These are phyloP conservation scores for Coniochaeta prunicola DNA, from an alignment of 2,329 filamentous ascomycete genomes.

Conservation along the genomic window DNA sequence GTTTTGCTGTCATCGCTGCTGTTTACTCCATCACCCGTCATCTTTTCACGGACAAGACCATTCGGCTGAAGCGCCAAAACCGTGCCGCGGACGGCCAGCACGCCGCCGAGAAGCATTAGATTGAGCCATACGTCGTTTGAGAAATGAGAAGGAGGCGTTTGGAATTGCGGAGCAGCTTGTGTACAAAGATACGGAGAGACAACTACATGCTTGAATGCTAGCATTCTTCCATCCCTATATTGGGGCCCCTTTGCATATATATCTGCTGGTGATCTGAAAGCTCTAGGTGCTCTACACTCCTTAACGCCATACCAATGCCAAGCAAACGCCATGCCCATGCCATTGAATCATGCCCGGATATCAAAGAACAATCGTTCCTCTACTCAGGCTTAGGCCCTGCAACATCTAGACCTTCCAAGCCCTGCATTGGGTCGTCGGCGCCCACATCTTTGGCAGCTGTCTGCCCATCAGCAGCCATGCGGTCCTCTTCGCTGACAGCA, in stretches of 20 bases:
- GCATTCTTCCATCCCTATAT: neutral
- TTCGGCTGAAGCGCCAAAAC: slow-evolving; percentile 74
- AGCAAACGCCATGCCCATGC: neutral
- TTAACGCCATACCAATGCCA: neutral
- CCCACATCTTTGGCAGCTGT: slow-evolving; percentile 42
- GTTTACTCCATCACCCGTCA: slow-evolving; percentile 77
- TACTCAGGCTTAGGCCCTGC: slow-evolving; percentile 79
- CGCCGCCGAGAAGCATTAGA: slow-evolving; percentile 23
- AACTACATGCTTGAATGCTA: slow-evolving; percentile 3
- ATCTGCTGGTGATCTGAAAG: neutral
- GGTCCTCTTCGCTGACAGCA: slow-evolving; percentile 76
- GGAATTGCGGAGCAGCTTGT: slow-evolving; percentile 3
- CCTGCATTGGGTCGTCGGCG: slow-evolving; percentile 87
- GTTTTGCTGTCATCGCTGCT: slow-evolving; percentile 74
- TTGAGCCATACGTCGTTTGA: neutral
- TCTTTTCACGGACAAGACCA: slow-evolving; percentile 82
- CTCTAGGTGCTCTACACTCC: neutral
- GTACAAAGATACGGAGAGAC: slow-evolving; percentile 4
- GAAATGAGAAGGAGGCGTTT: slow-evolving; percentile 10
- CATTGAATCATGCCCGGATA: slow-evolving; percentile 6
- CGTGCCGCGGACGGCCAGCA: slow-evolving; percentile 34
- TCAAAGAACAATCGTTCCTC: slow-evolving; percentile 13
- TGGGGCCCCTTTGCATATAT: neutral
- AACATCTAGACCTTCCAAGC: slow-evolving; percentile 85
- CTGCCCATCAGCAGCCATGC: slow-evolving; percentile 47